Conservation (phyloP, 1,284 basidiomycete species). For the Xerocomus nothofagi region DNA sequence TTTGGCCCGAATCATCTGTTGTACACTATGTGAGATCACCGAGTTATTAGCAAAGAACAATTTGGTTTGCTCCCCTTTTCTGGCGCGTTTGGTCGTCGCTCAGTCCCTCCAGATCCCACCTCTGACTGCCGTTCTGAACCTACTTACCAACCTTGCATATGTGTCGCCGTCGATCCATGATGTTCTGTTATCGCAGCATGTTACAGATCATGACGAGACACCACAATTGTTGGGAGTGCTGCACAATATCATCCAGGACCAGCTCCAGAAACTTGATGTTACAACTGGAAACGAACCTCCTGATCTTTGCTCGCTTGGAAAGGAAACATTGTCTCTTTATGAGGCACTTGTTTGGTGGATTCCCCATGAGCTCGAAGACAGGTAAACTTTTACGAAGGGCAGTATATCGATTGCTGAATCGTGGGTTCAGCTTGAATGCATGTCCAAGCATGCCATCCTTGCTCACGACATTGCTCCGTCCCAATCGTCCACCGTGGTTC, state of each 20-base stretch:
- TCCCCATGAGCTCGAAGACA: slow-evolving; percentile 42
- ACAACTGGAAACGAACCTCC: slow-evolving; percentile 23
- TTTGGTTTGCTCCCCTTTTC: slow-evolving; percentile 39
- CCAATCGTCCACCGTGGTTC: slow-evolving; percentile 50
- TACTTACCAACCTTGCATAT: slow-evolving; percentile 48
- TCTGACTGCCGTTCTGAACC: slow-evolving; percentile 51
- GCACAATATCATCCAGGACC: slow-evolving; percentile 42
- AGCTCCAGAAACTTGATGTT: slow-evolving; percentile 36
- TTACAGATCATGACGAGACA: slow-evolving; percentile 25
- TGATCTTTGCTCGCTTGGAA: slow-evolving; percentile 36
- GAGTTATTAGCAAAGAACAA: slow-evolving; percentile 36
- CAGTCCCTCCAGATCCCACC: slow-evolving; percentile 41
- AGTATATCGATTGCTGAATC: slow-evolving; percentile 6
- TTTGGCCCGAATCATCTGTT: slow-evolving; percentile 35
- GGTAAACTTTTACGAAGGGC: slow-evolving; percentile 34
- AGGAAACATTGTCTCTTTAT: slow-evolving; percentile 48
- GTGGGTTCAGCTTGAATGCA: slow-evolving; percentile 38
- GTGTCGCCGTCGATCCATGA: slow-evolving; percentile 50
- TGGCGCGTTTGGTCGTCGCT: slow-evolving; percentile 2
- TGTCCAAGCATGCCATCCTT: slow-evolving; percentile 43
- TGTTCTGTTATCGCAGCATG: slow-evolving; percentile 38
- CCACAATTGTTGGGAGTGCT: slow-evolving; percentile 43
- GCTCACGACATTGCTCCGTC: slow-evolving; percentile 49
- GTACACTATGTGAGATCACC: slow-evolving; percentile 41
- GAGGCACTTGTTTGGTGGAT: slow-evolving; percentile 54